phyloP scores from a whole-genome alignment of 2,329 filamentous ascomycete species.

The Beauveria caledonica region DNA sequence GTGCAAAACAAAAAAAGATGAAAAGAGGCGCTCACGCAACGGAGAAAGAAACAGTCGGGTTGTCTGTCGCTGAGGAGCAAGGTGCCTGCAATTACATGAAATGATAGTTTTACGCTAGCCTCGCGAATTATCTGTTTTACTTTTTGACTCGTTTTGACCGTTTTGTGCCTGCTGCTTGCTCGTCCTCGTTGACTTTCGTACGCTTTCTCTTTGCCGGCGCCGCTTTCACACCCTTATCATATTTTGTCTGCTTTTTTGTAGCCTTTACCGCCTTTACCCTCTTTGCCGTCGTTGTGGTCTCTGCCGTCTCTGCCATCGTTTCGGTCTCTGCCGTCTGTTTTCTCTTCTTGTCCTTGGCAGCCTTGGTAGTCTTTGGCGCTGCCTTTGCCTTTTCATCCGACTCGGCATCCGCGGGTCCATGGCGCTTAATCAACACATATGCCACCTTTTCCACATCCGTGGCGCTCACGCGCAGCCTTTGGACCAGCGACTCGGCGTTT shows the following conservation, averaged over 20 bases:
- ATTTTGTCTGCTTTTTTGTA: not conserved
- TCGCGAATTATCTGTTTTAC: not conserved
- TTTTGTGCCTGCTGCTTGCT: not conserved
- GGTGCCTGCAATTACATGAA: not conserved
- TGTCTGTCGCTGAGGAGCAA: not conserved
- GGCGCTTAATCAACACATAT: constrained; percentile 53
- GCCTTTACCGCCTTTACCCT: not conserved
- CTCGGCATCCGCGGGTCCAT: not conserved
- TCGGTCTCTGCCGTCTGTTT: constrained; percentile 5
- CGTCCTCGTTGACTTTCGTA: not conserved
- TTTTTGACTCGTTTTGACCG: constrained; percentile 9
- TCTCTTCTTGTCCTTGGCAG: not conserved
- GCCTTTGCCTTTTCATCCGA: constrained; percentile 1
- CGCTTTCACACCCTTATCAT: not conserved
- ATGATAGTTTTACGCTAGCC: constrained; percentile 7
- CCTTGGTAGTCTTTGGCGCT: not conserved
- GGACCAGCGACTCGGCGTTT: constrained; percentile 32
- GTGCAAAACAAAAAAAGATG: not conserved
- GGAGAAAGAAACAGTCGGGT: not conserved
- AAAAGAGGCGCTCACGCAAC: not conserved
- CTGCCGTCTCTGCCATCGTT: not conserved
- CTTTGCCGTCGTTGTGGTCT: too few relatives aligned
- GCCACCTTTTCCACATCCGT: constrained; percentile 63
- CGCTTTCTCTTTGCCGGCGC: not conserved
- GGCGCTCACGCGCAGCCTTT: constrained; percentile 46